A percentile compares a stretch with the other conserved stretches of the same genome.
These are phyloP conservation scores for Ensete ventricosum DNA, from an alignment of 176 grass and related monocot species.

Conservation along the genomic window DNA sequence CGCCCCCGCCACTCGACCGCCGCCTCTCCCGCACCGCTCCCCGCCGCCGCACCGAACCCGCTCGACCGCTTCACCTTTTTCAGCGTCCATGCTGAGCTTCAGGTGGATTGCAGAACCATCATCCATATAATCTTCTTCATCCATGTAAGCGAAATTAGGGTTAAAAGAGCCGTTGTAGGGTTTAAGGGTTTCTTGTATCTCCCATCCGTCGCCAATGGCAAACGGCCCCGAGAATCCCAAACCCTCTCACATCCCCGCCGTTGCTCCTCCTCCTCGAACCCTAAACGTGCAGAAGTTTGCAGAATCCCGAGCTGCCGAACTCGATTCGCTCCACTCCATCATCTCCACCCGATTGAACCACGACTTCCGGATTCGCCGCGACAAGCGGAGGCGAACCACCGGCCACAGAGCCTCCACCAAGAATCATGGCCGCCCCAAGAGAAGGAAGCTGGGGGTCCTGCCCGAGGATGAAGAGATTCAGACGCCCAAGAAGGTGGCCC, in stretches of 20 bases:
- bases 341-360: constrained; percentile 33
- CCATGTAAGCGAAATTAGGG: no score
- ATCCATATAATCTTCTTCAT: no score
- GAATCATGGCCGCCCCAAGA: constrained; percentile 18
- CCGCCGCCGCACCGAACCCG: no score
- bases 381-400: constrained; percentile 59
- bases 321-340: constrained; percentile 43
- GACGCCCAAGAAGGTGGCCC: constrained; percentile 14
- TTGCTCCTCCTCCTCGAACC: constrained; percentile 35
- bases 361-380: constrained; percentile 41
- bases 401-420: constrained; percentile 39
- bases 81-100: no score
- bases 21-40: no score
- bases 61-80: no score
- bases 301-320: constrained; percentile 39
- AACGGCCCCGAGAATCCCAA: background rate
- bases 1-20: no score
- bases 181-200: no score
- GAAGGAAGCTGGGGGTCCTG: background rate
- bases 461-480: background rate
- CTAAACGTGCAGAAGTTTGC: constrained; percentile 57
- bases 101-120: no score
- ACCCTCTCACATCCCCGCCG: background rate
- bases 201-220: background rate
- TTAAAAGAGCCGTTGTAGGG: no score